phyloP scores from a whole-genome alignment of 176 grass and related monocot species.

The Canna indica region DNA sequence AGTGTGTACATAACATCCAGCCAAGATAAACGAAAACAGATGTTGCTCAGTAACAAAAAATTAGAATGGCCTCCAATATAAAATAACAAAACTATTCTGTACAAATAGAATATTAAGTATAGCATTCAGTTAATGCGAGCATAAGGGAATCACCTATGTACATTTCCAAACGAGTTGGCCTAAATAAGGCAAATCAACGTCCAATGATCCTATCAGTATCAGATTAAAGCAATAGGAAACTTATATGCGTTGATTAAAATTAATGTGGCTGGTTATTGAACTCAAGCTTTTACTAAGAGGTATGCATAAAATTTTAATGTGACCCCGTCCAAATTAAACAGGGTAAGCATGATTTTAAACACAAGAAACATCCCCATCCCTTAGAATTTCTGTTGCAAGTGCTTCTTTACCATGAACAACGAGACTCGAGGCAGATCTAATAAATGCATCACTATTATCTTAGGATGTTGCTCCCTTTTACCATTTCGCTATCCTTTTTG shows the following conservation, averaged over 20 bases:
- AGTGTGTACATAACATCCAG: neutral
- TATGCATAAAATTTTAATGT: neutral
- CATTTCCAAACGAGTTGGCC: neutral
- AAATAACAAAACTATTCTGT: no score
- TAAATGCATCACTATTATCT: no score
- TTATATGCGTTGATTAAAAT: no score
- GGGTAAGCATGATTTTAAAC: neutral
- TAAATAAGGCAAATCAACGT: neutral
- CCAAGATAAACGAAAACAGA: neutral
- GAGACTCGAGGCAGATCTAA: neutral
- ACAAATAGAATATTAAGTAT: neutral
- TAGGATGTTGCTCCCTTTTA: no score
- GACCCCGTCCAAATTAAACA: neutral
- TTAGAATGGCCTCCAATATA: no score
- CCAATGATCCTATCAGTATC: neutral
- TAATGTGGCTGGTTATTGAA: neutral
- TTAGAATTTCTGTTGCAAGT: neutral
- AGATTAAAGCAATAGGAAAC: neutral
- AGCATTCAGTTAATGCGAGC: neutral
- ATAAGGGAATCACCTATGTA: neutral
- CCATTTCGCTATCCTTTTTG: no score
- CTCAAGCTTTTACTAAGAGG: neutral
- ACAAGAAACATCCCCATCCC: neutral
- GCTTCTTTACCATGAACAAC: no score
- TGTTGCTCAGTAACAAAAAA: neutral